These are phyloP conservation scores for Colletotrichum shisoi DNA, from an alignment of 2,329 filamentous ascomycete genomes.

Conservation along the genomic window DNA sequence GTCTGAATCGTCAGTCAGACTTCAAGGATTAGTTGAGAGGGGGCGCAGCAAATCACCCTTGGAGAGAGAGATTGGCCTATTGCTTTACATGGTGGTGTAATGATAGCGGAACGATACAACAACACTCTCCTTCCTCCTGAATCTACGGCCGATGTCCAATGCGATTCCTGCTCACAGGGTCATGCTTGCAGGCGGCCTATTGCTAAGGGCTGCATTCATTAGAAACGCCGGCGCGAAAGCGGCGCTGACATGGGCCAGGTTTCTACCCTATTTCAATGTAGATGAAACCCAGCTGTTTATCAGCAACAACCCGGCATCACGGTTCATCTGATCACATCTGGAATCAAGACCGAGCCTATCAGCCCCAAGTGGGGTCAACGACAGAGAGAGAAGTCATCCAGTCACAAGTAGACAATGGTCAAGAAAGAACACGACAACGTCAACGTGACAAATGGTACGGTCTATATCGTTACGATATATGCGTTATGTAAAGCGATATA, in stretches of 20 bases:
- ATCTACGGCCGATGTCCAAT: neutral
- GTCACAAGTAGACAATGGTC: neutral
- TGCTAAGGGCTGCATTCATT: neutral
- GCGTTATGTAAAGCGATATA: conserved; percentile 33
- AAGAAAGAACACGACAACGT: neutral
- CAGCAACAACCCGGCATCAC: neutral
- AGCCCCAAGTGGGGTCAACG: too few relatives aligned
- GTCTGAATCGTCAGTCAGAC: neutral
- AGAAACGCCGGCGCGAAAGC: neutral
- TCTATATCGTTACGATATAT: conserved; percentile 36
- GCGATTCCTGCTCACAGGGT: neutral
- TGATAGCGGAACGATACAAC: neutral
- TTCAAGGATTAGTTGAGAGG: too few relatives aligned
- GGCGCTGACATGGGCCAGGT: neutral
- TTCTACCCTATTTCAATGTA: neutral
- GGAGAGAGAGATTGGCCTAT: neutral
- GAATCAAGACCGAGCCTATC: too few relatives aligned
- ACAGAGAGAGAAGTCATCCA: too few relatives aligned
- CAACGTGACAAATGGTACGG: conserved; percentile 29
- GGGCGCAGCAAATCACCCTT: too few relatives aligned
- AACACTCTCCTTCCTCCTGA: neutral
- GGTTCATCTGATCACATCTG: neutral
- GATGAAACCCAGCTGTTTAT: neutral
- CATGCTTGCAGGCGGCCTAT: neutral
- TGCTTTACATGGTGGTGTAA: neutral